Percentiles rank a stretch among this genome's conserved stretches.
Conservation (phyloP, 768 basidiomycete species). For the Pholiota conissans region DNA sequence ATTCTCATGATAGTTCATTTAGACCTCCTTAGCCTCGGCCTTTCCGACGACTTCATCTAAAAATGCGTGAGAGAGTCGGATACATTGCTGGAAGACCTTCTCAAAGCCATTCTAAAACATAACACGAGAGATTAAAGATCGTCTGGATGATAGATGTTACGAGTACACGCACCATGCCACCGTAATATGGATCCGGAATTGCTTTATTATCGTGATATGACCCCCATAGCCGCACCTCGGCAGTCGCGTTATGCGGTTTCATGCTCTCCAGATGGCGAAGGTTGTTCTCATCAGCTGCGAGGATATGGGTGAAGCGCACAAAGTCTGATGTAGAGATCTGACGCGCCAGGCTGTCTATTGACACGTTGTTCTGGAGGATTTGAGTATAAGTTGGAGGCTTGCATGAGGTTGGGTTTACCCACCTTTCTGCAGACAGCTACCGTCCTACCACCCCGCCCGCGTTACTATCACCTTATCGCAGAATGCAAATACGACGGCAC, state of each 20-base stretch:
- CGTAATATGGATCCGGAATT: constrained; percentile 88
- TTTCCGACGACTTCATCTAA: constrained; percentile 59
- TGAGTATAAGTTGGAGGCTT: neutral
- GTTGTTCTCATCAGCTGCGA: constrained; percentile 83
- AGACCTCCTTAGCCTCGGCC: constrained; percentile 10
- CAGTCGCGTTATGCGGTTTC: constrained; percentile 51
- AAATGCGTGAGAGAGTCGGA: constrained; percentile 73
- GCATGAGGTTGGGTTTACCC: neutral
- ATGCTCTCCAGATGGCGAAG: constrained; percentile 58
- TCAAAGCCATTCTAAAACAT: constrained; percentile 66
- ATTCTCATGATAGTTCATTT: neutral
- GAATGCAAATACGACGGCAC: neutral
- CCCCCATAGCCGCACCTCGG: constrained; percentile 77
- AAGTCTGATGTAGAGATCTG: constrained; percentile 71
- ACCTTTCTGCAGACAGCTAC: constrained; percentile 73
- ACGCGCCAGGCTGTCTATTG: constrained; percentile 70
- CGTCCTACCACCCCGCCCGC: constrained; percentile 44
- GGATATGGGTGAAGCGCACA: constrained; percentile 74
- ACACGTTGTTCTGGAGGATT: constrained; percentile 60
- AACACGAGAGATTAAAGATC: neutral
- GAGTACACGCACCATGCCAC: constrained; percentile 51
- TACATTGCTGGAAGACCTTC: constrained; percentile 75
- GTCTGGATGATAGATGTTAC: neutral
- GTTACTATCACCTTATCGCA: neutral
- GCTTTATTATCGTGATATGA: constrained; percentile 69